Base-by-base conservation (phyloP, 768 basidiomycete genomes). In the Candolleomyces eurysporus region DNA sequence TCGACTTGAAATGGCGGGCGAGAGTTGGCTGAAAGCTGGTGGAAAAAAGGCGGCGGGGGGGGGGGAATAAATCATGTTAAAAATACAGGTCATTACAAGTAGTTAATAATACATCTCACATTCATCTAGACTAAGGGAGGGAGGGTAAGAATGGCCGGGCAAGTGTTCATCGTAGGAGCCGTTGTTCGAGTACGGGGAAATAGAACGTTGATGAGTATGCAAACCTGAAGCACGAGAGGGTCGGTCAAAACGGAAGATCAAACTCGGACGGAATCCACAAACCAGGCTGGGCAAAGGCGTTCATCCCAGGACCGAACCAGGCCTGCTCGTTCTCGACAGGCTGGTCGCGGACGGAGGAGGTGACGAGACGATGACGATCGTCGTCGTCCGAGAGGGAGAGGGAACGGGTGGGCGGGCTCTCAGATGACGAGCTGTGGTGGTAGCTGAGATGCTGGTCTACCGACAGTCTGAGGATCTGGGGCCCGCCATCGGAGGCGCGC, bases 21-120 rank as follows among this genome's bases (percentile, higher is more conserved):
- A 61, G 30, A 54, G 45, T 46, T 46, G 45, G 14, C 5, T 53
- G 30, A 48, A 55, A 30, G 55, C 61, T 61, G 56, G 48, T 13
- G 42, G 57, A 57, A 51, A 5, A 8, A 36, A 36, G 36, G 36
- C 36, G 36, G 36, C 36, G 43, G 59, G 58, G 64, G 63, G 60
- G 58, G 26, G 26, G 26, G 26, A 62, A 64, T 67, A 67, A 57
- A 64, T 64, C 61, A 59, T 60, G 60, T 64, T 65, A 65, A 61
- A 46, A 60, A 65, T 68, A 67, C 66, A 68, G 62, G 84, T 84
- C 82, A 85, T 81, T 82, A 83, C 79, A 76, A 79, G 76, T 82
- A 30, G 80, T 86, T 78, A 86, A 81, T 85, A 85, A 82, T 87
- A 88, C 86, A 83, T 83, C 88, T 89, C 89, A 89, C 88, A 86